Percentiles rank a stretch among this genome's conserved stretches.
phyloP scores from a whole-genome alignment of 805 yeast species.

The Zygoascus biomembranicola region DNA sequence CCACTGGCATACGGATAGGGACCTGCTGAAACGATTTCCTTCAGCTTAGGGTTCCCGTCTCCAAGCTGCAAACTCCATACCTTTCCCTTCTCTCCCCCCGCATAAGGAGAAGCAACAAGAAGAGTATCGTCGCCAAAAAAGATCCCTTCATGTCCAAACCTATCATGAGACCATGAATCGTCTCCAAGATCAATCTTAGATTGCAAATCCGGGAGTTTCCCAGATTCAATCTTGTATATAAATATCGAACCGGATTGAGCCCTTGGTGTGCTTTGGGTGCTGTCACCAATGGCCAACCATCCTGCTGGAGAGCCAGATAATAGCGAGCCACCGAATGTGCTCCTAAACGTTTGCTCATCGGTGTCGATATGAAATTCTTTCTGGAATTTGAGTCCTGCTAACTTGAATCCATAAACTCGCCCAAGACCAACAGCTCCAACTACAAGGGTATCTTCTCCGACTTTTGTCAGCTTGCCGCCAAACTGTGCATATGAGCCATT shows the following conservation, averaged over 20 bases:
- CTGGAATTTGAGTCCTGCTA: slow-evolving; percentile 14
- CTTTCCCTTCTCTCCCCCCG: slow-evolving; percentile 36
- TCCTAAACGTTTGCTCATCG: not conserved
- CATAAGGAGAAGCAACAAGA: slow-evolving; percentile 37
- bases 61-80: slow-evolving; percentile 35
- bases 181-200: slow-evolving; percentile 8
- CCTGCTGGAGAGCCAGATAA: slow-evolving; percentile 19
- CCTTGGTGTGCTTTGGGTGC: slow-evolving; percentile 20
- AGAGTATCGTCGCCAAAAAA: slow-evolving; percentile 19
- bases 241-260: slow-evolving; percentile 37
- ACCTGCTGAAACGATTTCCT: slow-evolving; percentile 22
- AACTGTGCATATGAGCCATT: slow-evolving; percentile 34
- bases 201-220: slow-evolving; percentile 11
- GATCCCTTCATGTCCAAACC: slow-evolving; percentile 31
- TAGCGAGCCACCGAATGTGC: slow-evolving; percentile 23
- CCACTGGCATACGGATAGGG: slow-evolving; percentile 27
- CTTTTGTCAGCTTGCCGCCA: slow-evolving; percentile 31
- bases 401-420: slow-evolving; percentile 30
- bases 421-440: slow-evolving; percentile 35
- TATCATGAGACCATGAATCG: slow-evolving; percentile 17
- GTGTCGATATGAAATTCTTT: not conserved
- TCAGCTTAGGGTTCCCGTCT: slow-evolving; percentile 16
- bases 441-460: slow-evolving; percentile 21
- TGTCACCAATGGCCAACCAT: slow-evolving; percentile 28
- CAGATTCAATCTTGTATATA: slow-evolving; percentile 25